A percentile compares a stretch with the other conserved stretches of the same genome.
These are phyloP conservation scores for Protomyces lactucae-debilis DNA, from an alignment of 1,139 yeast species.

Conservation along the genomic window DNA sequence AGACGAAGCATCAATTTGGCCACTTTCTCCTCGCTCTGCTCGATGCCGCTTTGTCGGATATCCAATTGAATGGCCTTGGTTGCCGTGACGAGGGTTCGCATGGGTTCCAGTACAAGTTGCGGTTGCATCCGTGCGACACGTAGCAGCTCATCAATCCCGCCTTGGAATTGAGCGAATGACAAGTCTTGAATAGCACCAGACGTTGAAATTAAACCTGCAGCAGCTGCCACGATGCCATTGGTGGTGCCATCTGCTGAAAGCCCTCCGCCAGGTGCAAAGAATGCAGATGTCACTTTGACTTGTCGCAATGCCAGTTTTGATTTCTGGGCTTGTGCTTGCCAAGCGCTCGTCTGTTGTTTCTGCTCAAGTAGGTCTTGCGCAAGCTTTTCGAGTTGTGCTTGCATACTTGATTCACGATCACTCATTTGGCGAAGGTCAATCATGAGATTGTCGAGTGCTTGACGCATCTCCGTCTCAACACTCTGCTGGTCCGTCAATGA, in stretches of 20 bases:
- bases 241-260: not conserved
- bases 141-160: slow-evolving; percentile 31
- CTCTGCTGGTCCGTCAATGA: slow-evolving; percentile 41
- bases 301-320: slow-evolving; percentile 21
- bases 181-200: not conserved
- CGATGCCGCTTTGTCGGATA: not conserved
- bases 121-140: slow-evolving; percentile 20
- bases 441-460: slow-evolving; percentile 43
- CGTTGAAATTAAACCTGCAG: not conserved
- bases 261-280: slow-evolving; percentile 15
- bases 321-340: slow-evolving; percentile 39
- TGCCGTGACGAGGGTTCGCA: slow-evolving; percentile 8
- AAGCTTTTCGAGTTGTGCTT: slow-evolving; percentile 35
- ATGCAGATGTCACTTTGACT: slow-evolving; percentile 15
- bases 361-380: slow-evolving; percentile 37
- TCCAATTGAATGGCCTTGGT: slow-evolving; percentile 4
- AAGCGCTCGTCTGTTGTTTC: slow-evolving; percentile 40
- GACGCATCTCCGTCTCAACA: slow-evolving; percentile 43
- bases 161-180: slow-evolving; percentile 27
- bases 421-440: slow-evolving; percentile 43
- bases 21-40: slow-evolving; percentile 10
- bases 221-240: not conserved
- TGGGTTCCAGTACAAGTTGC: not conserved
- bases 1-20: slow-evolving; percentile 35
- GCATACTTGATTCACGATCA: slow-evolving; percentile 35